A percentile compares a stretch with the other conserved stretches of the same genome.
Conservation (phyloP, 768 basidiomycete genomes). For the Pleurotus platypus region DNA sequence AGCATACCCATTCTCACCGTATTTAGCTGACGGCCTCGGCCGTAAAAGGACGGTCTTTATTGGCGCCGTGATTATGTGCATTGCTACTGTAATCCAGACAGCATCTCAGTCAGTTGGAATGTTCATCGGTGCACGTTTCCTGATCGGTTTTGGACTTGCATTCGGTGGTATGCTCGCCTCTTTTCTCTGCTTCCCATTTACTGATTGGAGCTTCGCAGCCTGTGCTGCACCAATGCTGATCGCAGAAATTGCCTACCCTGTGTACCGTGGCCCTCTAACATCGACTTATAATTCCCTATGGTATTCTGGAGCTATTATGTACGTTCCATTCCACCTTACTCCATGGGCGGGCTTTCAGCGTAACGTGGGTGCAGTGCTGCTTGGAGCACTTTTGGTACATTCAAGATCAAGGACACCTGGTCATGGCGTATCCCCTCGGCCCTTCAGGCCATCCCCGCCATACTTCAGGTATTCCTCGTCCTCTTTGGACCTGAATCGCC, state of each 20-base stretch:
- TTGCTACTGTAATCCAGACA: slow-evolving; percentile 65
- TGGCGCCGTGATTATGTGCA: slow-evolving; percentile 66
- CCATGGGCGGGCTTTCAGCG: background rate
- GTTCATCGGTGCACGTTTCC: slow-evolving; percentile 40
- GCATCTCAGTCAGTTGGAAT: slow-evolving; percentile 31
- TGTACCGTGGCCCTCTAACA: slow-evolving; percentile 67
- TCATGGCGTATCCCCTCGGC: slow-evolving; percentile 71
- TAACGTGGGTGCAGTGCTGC: slow-evolving; percentile 39
- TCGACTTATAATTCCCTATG: slow-evolving; percentile 71
- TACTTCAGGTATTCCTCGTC: slow-evolving; percentile 56
- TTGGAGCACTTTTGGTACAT: slow-evolving; percentile 74
- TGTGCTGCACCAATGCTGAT: slow-evolving; percentile 64
- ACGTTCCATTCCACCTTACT: slow-evolving; percentile 15
- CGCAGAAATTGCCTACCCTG: slow-evolving; percentile 70
- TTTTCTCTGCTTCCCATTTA: background rate
- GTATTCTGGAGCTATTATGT: slow-evolving; percentile 71
- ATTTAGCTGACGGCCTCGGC: slow-evolving; percentile 68
- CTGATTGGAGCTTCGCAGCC: background rate
- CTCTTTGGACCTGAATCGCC: slow-evolving; percentile 72
- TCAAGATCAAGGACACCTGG: slow-evolving; percentile 56
- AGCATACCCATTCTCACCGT: slow-evolving; percentile 67
- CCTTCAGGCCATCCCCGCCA: slow-evolving; percentile 58
- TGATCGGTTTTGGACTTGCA: slow-evolving; percentile 73
- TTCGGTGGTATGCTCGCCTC: slow-evolving; percentile 45
- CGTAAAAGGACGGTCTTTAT: slow-evolving; percentile 63